Percentiles rank a stretch among this genome's conserved stretches.
These are phyloP conservation scores for Claviceps cyperi DNA, from an alignment of 2,329 filamentous ascomycete genomes.

Conservation along the genomic window DNA sequence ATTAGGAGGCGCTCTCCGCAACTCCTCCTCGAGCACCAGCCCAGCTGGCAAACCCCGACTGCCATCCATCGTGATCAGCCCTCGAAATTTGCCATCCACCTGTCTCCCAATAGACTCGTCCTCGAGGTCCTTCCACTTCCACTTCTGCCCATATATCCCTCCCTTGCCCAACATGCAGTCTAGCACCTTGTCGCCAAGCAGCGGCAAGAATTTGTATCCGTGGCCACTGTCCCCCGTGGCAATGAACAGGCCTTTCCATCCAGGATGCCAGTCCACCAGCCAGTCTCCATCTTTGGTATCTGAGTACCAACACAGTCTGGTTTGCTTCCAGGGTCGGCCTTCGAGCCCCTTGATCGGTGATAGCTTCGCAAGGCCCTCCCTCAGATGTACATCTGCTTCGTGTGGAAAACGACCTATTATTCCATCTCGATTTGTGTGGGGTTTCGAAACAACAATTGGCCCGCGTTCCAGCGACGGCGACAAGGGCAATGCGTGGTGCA, in stretches of 20 bases:
- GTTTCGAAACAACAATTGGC: conserved; percentile 21
- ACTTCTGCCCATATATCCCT: conserved; percentile 39
- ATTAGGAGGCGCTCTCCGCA: conserved; percentile 10
- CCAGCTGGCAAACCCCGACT: conserved; percentile 34
- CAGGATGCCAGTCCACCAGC: conserved; percentile 54
- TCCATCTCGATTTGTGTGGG: conserved; percentile 23
- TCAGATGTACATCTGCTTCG: conserved; percentile 48
- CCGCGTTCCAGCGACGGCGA: conserved; percentile 13
- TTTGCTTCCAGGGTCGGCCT: conserved; percentile 44
- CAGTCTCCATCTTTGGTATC: conserved; percentile 61
- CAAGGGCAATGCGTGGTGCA: conserved; percentile 19
- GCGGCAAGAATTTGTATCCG: conserved; percentile 55
- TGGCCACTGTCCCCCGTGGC: conserved; percentile 51
- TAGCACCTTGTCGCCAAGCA: conserved; percentile 47
- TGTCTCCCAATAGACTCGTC: conserved; percentile 19
- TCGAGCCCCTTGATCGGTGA: conserved; percentile 41
- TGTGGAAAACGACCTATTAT: conserved; percentile 34
- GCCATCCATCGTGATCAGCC: conserved; percentile 36
- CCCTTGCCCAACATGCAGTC: conserved; percentile 36
- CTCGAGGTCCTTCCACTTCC: conserved; percentile 48
- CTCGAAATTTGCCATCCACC: conserved; percentile 21
- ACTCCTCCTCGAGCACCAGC: conserved; percentile 30
- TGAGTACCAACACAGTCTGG: conserved; percentile 61
- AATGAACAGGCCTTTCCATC: conserved; percentile 42
- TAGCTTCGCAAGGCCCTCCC: conserved; percentile 44